Conservation (phyloP, 2,329 filamentous ascomycete genomes). For the Diaporthe ampelina region DNA sequence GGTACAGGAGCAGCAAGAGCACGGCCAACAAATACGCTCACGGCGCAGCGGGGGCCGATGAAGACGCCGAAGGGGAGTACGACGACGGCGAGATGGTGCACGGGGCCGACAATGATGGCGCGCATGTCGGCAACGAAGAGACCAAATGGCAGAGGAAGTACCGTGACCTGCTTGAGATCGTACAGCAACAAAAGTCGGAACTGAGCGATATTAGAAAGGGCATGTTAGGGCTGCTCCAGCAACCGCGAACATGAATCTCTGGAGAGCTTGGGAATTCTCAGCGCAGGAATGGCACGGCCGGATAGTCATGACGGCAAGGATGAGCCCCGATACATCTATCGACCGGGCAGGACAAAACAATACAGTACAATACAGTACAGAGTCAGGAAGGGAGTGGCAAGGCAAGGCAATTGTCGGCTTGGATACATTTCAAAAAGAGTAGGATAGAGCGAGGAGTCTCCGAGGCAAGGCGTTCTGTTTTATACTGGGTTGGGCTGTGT, state of each 20-base stretch:
- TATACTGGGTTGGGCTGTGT: neutral
- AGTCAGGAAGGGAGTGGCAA: neutral
- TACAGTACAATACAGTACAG: neutral
- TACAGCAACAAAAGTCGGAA: conserved; percentile 71
- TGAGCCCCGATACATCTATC: too few species aligned
- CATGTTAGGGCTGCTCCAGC: conserved; percentile 53
- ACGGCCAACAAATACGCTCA: conserved; percentile 38
- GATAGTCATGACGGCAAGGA: neutral
- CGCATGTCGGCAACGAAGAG: conserved; percentile 38
- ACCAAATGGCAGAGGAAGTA: conserved; percentile 68
- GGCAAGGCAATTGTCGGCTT: neutral
- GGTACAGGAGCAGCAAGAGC: conserved; percentile 21
- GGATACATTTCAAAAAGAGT: neutral
- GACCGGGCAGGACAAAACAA: neutral
- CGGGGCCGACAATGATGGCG: conserved; percentile 42
- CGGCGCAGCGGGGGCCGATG: conserved; percentile 37
- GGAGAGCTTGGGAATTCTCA: neutral
- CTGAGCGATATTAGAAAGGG: conserved; percentile 58
- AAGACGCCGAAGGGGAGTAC: conserved; percentile 42
- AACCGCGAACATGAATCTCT: neutral
- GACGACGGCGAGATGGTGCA: conserved; percentile 45
- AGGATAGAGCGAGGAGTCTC: conserved; percentile 22
- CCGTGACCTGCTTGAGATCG: conserved; percentile 69
- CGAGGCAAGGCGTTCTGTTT: conserved; percentile 17
- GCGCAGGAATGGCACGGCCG: neutral